Conservation (phyloP, 805 yeast genomes). For the Tetrapisispora namnaoensis region DNA sequence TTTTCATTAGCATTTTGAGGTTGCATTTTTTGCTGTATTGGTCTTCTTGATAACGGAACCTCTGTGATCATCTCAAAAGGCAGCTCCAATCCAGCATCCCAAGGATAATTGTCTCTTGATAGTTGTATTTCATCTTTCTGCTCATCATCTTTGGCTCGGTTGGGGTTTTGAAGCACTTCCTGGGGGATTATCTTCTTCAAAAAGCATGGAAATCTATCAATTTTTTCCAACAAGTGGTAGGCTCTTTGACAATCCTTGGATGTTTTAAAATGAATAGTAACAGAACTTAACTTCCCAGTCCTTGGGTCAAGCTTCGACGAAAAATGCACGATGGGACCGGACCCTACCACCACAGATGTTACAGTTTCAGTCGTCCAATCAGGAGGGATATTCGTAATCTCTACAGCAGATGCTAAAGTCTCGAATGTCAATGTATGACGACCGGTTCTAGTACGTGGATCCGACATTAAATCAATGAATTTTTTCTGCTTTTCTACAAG, state of each 20-base stretch:
- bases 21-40: conserved; percentile 7
- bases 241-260: conserved; percentile 24
- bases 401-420: conserved; percentile 23
- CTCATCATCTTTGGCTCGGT: conserved; percentile 8
- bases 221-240: conserved; percentile 16
- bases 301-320: conserved; percentile 24
- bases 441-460: conserved; percentile 27
- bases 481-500: not conserved
- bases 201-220: conserved; percentile 23
- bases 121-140: conserved; percentile 1
- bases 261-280: conserved; percentile 18
- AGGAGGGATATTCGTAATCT: conserved; percentile 43
- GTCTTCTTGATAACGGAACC: conserved; percentile 27
- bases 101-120: conserved; percentile 27
- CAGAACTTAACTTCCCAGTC: conserved; percentile 40
- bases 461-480: conserved; percentile 5
- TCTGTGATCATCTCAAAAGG: conserved; percentile 29
- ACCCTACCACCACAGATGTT: conserved; percentile 58
- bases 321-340: conserved; percentile 62
- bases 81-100: conserved; percentile 22
- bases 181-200: conserved; percentile 20
- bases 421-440: conserved; percentile 28
- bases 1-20: conserved; percentile 7
- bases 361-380: conserved; percentile 61
- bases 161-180: conserved; percentile 8